Percentiles rank a stretch among this genome's conserved stretches.
These are phyloP conservation scores for Bolboschoenus planiculmis DNA, from an alignment of 176 grass and related monocot species.

Conservation along the genomic window DNA sequence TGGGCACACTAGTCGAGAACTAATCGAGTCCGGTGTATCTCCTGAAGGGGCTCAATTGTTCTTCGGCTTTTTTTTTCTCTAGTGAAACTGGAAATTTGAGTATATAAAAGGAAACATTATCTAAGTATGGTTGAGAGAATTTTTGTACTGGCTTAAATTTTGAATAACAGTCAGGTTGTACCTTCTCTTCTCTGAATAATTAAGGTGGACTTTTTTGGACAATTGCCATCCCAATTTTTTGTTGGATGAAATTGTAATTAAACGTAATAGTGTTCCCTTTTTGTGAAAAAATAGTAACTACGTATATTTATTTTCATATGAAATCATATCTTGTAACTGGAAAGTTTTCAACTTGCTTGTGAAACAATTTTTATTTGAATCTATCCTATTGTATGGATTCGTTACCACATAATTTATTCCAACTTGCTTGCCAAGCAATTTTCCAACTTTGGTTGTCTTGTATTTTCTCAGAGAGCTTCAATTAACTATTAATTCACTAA, in stretches of 20 bases:
- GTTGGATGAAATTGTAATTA: too few species aligned
- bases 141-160: background rate
- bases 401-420: too few species aligned
- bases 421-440: too few species aligned
- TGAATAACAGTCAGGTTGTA: background rate
- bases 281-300: too few species aligned
- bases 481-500: background rate
- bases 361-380: background rate
- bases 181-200: background rate
- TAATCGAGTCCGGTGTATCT: background rate
- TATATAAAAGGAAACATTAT: background rate
- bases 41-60: background rate
- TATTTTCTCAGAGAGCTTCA: background rate
- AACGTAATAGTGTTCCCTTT: too few species aligned
- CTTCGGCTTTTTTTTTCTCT: background rate
- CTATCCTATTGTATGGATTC: background rate
- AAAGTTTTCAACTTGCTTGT: background rate
- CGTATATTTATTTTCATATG: too few species aligned
- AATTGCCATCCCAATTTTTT: background rate
- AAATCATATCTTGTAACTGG: too few species aligned
- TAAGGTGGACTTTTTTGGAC: background rate
- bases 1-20: background rate
- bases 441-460: background rate
- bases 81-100: background rate
- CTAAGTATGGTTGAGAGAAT: background rate